Conservation (phyloP, 441 rosid species). For the Brassica balearica region DNA sequence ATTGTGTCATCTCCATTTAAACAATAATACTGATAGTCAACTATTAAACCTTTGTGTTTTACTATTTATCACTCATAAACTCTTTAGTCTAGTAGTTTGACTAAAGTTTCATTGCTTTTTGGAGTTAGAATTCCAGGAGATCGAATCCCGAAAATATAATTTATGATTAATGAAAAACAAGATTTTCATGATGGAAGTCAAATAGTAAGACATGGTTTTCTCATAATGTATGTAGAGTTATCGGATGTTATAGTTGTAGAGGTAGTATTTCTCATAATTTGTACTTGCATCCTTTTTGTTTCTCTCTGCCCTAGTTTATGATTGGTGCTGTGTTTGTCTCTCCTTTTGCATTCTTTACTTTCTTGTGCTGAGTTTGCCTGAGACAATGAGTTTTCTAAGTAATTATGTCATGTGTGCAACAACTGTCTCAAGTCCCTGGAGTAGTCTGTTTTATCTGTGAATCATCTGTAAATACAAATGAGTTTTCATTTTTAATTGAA, state of each 20-base stretch:
- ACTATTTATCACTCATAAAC: not conserved
- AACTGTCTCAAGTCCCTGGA: not conserved
- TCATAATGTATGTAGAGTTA: too few species aligned
- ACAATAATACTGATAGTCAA: not conserved
- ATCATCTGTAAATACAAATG: too few species aligned
- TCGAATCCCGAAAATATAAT: too few species aligned
- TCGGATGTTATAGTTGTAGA: not conserved
- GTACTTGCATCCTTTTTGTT: not conserved
- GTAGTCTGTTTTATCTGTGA: too few species aligned
- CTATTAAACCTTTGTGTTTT: not conserved
- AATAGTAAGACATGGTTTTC: too few species aligned
- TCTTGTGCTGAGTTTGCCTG: constrained; percentile 83
- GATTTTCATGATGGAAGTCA: too few species aligned
- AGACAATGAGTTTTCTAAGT: constrained; percentile 67
- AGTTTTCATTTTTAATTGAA: too few species aligned
- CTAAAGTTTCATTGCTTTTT: too few species aligned
- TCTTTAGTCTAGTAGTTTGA: too few species aligned
- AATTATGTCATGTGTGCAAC: not conserved
- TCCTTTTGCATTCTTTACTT: constrained; percentile 50
- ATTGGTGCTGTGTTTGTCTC: not conserved
- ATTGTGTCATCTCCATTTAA: not conserved
- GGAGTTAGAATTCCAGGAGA: not conserved
- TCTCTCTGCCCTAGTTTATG: not conserved
- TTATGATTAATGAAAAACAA: too few species aligned
- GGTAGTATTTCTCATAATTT: not conserved